Base-by-base conservation (phyloP, 106 monocot species). In the Dioscorea dumetorum region DNA sequence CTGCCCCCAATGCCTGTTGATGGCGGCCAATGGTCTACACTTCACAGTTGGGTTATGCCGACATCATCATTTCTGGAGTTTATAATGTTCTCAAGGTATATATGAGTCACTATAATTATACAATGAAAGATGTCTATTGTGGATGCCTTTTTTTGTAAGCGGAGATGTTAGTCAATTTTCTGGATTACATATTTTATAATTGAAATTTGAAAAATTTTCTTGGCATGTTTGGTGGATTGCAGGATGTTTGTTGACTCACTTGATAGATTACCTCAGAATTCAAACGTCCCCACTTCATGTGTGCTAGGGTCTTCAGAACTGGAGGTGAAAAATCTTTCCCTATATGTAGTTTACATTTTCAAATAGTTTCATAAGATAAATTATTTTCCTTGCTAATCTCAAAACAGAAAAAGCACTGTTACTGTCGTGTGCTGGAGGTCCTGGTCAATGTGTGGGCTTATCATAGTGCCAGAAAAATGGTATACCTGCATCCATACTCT, bases 11-110 rank as follows among this genome's bases (percentile, higher is more conserved):
- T 97, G 95, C 91, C 91, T 57, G 52, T 32, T 64, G 73, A 82
- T 79, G 88, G 82, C 60, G 73, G 58, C 59, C 49, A 77, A 19
- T 97, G 95, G 91, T 91, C 91, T 76, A 16, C 73, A 54, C 95
- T 97, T 48, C 86, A 97, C 70, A 87, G 95, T 62, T 97, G 95
- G 95, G 86, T 92, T 69, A 91, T 97, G 91, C 91, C 95, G 50
- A 97, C 95, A 35, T 79, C 86, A 51, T 89, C 95, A 17, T 97
- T 91, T 61, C 74, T 97, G 48, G 84, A 97, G 65, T 97, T 91
- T 48, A 59, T 97, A 3, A 91, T 97, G 88, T 97, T 97, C 64
- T 88, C 95, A 28, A 81, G 91, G 95, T 97, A 82, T 19, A 8
- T 41, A 41, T 61, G 48, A 13, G 22, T n/a, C 50, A 22, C 73